A percentile compares a stretch with the other conserved stretches of the same genome.
These are phyloP conservation scores for Beauveria varroae DNA, from an alignment of 2,329 filamentous ascomycete genomes.

Conservation along the genomic window DNA sequence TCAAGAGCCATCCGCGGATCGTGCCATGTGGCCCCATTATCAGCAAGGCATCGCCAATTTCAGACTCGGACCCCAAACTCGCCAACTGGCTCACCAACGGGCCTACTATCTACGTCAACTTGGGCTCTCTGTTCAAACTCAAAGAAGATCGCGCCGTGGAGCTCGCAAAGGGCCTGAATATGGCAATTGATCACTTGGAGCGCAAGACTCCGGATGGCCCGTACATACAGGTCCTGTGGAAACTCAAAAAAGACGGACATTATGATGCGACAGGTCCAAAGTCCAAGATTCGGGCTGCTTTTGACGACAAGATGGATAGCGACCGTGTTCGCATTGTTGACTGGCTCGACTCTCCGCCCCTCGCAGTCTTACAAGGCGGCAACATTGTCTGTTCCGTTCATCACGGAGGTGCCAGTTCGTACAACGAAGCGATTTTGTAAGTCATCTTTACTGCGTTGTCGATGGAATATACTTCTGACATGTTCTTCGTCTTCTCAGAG, in stretches of 20 bases:
- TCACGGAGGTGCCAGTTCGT: constrained; percentile 41
- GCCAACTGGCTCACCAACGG: constrained; percentile 32
- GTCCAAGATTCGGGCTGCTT: constrained; percentile 15
- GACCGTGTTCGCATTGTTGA: constrained; percentile 29
- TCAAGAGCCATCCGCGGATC: constrained; percentile 31
- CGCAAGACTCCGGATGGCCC: background rate
- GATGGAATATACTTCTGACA: background rate
- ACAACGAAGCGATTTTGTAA: constrained; percentile 29
- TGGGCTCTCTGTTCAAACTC: constrained; percentile 33
- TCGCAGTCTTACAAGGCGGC: constrained; percentile 28
- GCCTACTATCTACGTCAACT: constrained; percentile 40
- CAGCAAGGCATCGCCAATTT: constrained; percentile 23
- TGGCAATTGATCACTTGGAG: constrained; percentile 24
- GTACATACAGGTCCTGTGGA: constrained; percentile 27
- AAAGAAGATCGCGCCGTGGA: constrained; percentile 28
- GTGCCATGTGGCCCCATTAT: constrained; percentile 40
- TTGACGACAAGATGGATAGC: constrained; percentile 20
- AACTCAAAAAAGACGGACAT: constrained; percentile 19
- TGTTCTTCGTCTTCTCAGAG: constrained; percentile 20
- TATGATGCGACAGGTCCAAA: constrained; percentile 11
- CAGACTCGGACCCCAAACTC: constrained; percentile 32
- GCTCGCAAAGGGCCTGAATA: constrained; percentile 29
- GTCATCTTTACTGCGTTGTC: constrained; percentile 8
- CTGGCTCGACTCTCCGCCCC: constrained; percentile 34
- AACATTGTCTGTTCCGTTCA: constrained; percentile 33